A percentile compares a stretch with the other conserved stretches of the same genome.
Evolutionary conservation across 2,329 filamentous ascomycete species (phyloP).

Genomic region (Colletotrichum neosansevieriae): DNA sequence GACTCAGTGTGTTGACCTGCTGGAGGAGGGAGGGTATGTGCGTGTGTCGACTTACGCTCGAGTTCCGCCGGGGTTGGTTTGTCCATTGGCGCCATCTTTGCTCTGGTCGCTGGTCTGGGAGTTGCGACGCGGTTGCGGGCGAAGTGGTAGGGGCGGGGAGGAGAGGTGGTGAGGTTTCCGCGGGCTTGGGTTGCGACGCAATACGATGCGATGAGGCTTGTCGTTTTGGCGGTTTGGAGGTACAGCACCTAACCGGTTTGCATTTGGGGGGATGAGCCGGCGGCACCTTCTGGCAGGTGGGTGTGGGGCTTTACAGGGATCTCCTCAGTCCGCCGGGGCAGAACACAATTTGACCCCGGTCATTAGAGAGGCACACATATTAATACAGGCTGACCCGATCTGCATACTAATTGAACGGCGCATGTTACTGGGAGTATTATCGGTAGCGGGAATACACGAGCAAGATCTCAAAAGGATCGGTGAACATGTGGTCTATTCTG

Average conservation of each 20-base stretch:
- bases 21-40: background rate
- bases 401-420: conserved; percentile 3
- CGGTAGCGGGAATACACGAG: background rate
- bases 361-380: background rate
- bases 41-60: conserved; percentile 50
- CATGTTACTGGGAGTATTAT: conserved; percentile 1
- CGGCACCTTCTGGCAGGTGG: conserved; percentile 16
- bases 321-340: conserved; percentile 14
- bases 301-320: conserved; percentile 31
- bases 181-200: background rate
- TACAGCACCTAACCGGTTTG: background rate
- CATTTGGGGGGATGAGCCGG: conserved; percentile 33
- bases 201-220: conserved; percentile 29
- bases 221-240: background rate
- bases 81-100: conserved; percentile 57
- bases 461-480: background rate
- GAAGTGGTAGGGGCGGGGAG: background rate
- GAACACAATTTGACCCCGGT: conserved; percentile 18
- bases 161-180: background rate
- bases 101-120: background rate
- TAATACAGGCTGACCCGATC: conserved; percentile 19
- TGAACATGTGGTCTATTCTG: conserved; percentile 23
- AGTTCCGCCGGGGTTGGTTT: conserved; percentile 52
- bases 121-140: too few species aligned
- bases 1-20: background rate